Conservation (phyloP, 78 protist species). For the Emiliania huxleyi region DNA sequence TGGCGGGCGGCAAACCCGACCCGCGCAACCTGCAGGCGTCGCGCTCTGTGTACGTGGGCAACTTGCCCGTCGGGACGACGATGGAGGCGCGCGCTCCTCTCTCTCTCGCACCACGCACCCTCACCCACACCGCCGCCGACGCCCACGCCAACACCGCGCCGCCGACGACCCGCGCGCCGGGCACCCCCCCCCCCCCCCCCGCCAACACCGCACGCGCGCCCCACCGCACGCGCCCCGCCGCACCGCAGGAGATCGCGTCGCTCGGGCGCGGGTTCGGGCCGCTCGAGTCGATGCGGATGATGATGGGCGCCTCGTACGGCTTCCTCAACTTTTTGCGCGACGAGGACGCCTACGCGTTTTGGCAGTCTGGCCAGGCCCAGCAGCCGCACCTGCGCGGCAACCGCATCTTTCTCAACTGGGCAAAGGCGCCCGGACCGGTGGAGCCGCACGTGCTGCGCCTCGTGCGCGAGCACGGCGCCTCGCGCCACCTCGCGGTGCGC, state of each 20-base stretch:
- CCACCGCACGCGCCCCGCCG: no score
- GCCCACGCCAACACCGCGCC: no score
- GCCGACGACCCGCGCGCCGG: no score
- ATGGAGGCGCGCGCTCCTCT: no score
- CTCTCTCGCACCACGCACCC: no score
- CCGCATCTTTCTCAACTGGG: not conserved
- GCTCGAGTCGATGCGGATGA: not conserved
- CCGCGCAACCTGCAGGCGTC: not conserved
- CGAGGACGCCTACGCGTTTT: not conserved
- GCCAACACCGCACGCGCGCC: no score
- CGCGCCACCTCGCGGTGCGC: not conserved
- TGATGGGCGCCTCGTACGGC: not conserved
- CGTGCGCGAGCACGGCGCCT: not conserved
- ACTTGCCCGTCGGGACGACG: not conserved
- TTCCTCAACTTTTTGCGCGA: not conserved
- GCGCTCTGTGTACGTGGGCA: not conserved
- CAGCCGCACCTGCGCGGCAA: not conserved
- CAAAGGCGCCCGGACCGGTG: not conserved
- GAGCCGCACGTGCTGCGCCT: not conserved
- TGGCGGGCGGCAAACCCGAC: no score
- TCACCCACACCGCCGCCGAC: no score
- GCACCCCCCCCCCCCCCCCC: no score
- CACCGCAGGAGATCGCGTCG: not conserved
- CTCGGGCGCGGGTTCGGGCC: not conserved
- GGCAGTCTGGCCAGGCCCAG: not conserved